Evolutionary conservation across 2,329 filamentous ascomycete genomes (phyloP).

Genomic region (Pseudogymnoascus sp.): DNA sequence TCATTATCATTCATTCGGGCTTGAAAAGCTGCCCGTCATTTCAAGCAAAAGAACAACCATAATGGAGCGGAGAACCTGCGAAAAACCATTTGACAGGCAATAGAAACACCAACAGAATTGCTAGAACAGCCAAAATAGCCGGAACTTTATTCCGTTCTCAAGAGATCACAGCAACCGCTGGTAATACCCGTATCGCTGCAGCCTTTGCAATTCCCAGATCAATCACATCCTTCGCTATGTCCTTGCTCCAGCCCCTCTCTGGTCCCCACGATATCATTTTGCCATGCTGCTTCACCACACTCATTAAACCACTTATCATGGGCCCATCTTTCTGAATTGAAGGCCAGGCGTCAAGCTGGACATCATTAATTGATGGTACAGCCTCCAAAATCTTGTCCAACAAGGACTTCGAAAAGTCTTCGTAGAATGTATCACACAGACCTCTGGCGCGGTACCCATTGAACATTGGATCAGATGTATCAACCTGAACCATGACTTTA

Average conservation of each 20-base stretch:
- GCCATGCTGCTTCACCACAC: constrained; percentile 39
- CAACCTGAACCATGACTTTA: constrained; percentile 62
- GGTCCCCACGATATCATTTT: constrained; percentile 59
- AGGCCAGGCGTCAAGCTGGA: constrained; percentile 64
- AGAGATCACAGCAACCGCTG: neutral
- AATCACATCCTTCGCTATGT: constrained; percentile 15
- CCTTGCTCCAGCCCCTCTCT: constrained; percentile 56
- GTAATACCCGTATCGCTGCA: neutral
- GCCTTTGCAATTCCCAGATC: neutral
- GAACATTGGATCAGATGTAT: constrained; percentile 60
- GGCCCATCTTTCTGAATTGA: constrained; percentile 57
- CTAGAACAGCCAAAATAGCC: neutral
- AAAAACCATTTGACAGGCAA: neutral
- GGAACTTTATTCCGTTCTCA: neutral
- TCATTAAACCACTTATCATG: constrained; percentile 54
- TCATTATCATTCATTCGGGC: neutral
- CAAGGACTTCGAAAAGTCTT: constrained; percentile 53
- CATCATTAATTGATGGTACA: constrained; percentile 45
- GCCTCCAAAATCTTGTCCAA: constrained; percentile 48
- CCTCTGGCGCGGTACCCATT: constrained; percentile 52
- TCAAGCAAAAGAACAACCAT: neutral
- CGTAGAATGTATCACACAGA: constrained; percentile 58
- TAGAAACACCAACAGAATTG: neutral
- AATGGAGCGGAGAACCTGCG: neutral
- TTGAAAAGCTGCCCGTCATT: neutral